phyloP scores from a whole-genome alignment of 169 alveolate genomes.

The Cryptosporidium sp. region DNA sequence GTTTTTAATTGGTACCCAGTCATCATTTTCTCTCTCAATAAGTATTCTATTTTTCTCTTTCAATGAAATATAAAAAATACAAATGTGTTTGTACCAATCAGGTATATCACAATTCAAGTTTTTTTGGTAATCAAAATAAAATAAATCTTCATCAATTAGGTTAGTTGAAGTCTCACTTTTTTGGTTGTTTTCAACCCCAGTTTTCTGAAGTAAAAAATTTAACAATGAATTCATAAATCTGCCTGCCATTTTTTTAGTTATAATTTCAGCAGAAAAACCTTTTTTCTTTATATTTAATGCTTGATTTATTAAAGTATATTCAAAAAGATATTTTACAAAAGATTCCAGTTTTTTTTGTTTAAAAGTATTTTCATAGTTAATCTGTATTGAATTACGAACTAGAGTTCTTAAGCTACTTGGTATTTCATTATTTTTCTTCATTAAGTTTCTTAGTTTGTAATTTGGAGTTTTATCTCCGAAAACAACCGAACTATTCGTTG shows the following conservation, averaged over 20 bases:
- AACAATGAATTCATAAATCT: neutral
- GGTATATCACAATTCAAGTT: constrained; percentile 5
- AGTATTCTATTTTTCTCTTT: constrained; percentile 3
- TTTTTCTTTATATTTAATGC: neutral
- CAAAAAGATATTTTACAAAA: neutral
- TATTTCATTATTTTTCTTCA: neutral
- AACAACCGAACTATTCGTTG: neutral
- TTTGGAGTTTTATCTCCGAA: neutral
- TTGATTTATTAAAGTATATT: neutral
- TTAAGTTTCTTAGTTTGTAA: neutral
- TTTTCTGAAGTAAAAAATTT: neutral
- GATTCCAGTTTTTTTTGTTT: neutral
- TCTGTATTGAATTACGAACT: neutral
- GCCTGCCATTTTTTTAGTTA: neutral
- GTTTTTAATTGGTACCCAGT: constrained; percentile 34
- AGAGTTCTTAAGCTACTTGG: neutral
- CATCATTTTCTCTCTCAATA: neutral
- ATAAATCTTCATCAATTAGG: neutral
- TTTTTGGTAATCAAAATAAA: neutral
- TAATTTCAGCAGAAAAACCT: neutral
- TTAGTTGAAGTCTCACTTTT: neutral
- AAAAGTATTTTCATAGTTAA: neutral
- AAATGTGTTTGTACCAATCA: constrained; percentile 54
- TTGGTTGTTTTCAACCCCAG: neutral
- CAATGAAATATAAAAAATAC: neutral